Base-by-base conservation (phyloP, 306 rosid species). In the Oemleria cerasiformis region DNA sequence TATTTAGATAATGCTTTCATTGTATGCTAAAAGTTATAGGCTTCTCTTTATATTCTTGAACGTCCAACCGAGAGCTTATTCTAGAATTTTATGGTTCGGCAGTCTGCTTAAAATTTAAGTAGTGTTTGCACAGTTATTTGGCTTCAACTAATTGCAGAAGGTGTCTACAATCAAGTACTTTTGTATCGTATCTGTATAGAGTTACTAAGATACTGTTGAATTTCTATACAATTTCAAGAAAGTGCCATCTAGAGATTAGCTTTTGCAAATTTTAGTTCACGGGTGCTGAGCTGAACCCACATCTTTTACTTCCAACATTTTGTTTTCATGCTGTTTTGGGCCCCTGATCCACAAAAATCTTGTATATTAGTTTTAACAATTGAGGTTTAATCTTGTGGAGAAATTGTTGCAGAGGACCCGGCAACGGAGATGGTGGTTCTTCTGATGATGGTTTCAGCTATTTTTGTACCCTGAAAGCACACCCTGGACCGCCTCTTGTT, bases 391-490 rank as follows among this genome's bases (percentile, higher is more conserved):
- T 36, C 62, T 68, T 19, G 5, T 11, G 71, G 5, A n/a, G 50
- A 50, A 38, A 17, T 47, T 66, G 50, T 73, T 81, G 88, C 83
- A 86, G 93, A 84, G 79, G 67, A 83, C 49, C 36, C 89, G 81
- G 8, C 78, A 7, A n/a, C 65, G 88, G 66, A 86, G 85, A 73
- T 90, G 91, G 93, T 86, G 75, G 73, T 86, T 90, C 83, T 90
- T 90, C 51, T 90, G 81, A 90, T 53, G 68, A 43, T 54, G 55
- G 42, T 77, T 65, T 63, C 50, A 5, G 65, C 65, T 40, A 69
- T 30, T 81, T 65, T 68, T 76, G 73, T 68, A 70, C 69, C 43
- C 71, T 10, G 40, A 20, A 9, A 41, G 39, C 17, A 54, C 43
- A 54, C 39, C 67, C 17, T 70, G 64, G 61, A 73, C 63, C 48